Evolutionary conservation across 176 grass and related monocot genomes (phyloP), one percentile per base, ranked within the genome.

Genomic region (Poa pratensis): DNA sequence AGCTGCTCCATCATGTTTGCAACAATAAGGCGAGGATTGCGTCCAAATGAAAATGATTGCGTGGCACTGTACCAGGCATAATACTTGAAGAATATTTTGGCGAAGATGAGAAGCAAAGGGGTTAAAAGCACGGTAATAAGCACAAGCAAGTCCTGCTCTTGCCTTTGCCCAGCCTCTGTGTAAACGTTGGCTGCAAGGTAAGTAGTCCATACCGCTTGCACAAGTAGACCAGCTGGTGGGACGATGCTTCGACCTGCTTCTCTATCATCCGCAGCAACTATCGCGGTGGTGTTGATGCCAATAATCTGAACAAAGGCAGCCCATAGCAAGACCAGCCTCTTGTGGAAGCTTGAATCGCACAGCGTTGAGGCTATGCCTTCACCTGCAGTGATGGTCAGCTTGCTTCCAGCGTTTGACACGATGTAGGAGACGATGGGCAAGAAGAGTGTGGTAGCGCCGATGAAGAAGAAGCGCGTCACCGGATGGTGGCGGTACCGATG

Each of bases 1-100:
- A 54, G 74, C 28, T 77, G 26, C 60, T 77, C 42, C 73, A 84
- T 84, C 73, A 77, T 85, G 12, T 77, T 67, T 26, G 48, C 83
- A 27, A 45, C 28, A 27, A 85, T 42, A 20, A 85, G 32, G 12
- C 16, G 48, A 3, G 73, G 73, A 77, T 53, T 68, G 9, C 15
- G 48, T 24, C 73, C 73, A 49, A 77, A 63, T 1, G 46, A 32
- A 1, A 12, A 69, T 18, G 73, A 76, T 76, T 8, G 27, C 0
- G 8, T 34, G 1, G 45, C 82, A n/a, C 0, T 26, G 59, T 27
- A 54, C 16, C 75, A 84, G 15, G 40, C 43, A 18, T 35, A 16
- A 23, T 14, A 84, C 59, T 84, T 52, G 30, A 53, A 16, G 24
- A 66, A 5, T 20, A 76, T 18, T 76, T 76, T 77, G 28, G 20